Base-by-base conservation (phyloP, 208 protist genomes). In the Trypanosoma avium region DNA sequence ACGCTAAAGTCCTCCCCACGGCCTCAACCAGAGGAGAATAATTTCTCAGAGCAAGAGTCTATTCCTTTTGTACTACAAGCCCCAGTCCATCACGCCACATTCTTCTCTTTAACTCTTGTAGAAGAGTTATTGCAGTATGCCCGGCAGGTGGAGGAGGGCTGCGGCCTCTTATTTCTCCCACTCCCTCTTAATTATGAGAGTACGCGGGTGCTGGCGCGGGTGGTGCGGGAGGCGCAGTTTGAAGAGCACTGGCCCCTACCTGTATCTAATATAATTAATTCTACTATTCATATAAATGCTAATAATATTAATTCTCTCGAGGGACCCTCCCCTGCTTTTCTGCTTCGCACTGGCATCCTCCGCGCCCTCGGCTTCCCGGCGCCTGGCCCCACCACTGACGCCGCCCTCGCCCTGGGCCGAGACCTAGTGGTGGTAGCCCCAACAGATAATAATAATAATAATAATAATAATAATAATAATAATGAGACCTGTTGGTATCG, bases 31-130 rank as follows among this genome's bases (percentile, higher is more conserved):
- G n/a, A n/a, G n/a, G n/a, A n/a, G n/a, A n/a, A n/a, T n/a, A n/a
- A n/a, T n/a, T n/a, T n/a, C n/a, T n/a, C n/a, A n/a, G n/a, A n/a
- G n/a, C n/a, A n/a, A n/a, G n/a, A n/a, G n/a, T n/a, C 46, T 27
- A 3, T 32, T 52, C 45, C 68, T 30, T 65, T 80, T 21, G 62
- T 84, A 32, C 60, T 76, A 32, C 68, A 33, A 12, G 79, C 82
- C 21, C 70, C 81, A 4, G 59, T 61, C 15, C 53, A 52, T 4
- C 78, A 92, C 43, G 81, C 82, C 9, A 82, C 82, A 10, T 90
- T 94, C 61, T 78, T 79, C 53, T 94, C 88, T 5, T 61, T 94
- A 27, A 47, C 72, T 35, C 88, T 81, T 40, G 74, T 94, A 0
- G 78, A 90, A 47, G 82, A 84, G 29, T 57, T 94, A 7, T 66